These are phyloP conservation scores for Lepidium didymum DNA, from an alignment of 345 rosid species.

Conservation along the genomic window DNA sequence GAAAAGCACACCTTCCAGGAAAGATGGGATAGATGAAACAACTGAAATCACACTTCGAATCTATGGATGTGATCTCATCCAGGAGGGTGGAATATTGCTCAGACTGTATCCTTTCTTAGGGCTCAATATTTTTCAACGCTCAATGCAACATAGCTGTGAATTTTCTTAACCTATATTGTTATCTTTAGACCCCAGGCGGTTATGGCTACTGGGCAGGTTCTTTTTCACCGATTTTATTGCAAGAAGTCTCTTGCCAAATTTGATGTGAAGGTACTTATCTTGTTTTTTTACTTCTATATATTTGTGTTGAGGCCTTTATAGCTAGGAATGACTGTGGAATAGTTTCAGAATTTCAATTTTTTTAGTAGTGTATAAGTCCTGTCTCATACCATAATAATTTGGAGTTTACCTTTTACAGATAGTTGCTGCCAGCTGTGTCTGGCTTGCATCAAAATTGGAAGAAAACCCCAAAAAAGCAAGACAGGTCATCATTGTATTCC, in stretches of 20 bases:
- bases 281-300: background rate
- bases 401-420: conserved; percentile 36
- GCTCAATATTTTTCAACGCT: background rate
- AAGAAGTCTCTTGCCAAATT: conserved; percentile 91
- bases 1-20: conserved; percentile 64
- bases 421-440: conserved; percentile 87
- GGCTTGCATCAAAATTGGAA: conserved; percentile 91
- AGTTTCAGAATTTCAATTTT: background rate
- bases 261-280: conserved; percentile 56
- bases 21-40: conserved; percentile 80
- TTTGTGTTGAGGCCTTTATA: background rate
- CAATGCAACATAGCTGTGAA: background rate
- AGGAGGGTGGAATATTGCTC: conserved; percentile 85
- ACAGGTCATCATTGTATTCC: conserved; percentile 86
- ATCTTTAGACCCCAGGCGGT: conserved; percentile 83
- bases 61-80: conserved; percentile 92
- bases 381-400: background rate
- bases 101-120: conserved; percentile 50
- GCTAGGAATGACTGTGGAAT: background rate
- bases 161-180: conserved; percentile 10
- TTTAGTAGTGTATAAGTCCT: background rate
- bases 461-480: conserved; percentile 85
- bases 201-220: conserved; percentile 97
- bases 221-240: conserved; percentile 91
- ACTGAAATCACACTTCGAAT: conserved; percentile 71